phyloP scores from a whole-genome alignment of 345 rosid genomes.

The Microcos paniculata region DNA sequence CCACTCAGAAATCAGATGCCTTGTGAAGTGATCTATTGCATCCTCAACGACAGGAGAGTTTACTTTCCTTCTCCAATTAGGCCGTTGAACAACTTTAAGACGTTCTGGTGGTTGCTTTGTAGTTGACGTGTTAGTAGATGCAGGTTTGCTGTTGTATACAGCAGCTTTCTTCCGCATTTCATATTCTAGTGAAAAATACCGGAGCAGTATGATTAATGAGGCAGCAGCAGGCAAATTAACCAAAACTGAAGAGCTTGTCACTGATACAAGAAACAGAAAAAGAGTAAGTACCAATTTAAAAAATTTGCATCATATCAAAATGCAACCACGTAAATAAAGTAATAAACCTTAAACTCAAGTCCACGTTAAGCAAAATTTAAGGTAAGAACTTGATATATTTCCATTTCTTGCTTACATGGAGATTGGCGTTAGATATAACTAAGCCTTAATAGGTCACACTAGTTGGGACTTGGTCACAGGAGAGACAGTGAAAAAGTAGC shows the following conservation, averaged over 20 bases:
- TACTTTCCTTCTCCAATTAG: conserved; percentile 89
- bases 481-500: background rate
- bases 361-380: conserved; percentile 1
- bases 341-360: background rate
- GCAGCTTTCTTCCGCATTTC: conserved; percentile 80
- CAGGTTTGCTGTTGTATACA: conserved; percentile 55
- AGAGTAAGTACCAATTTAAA: background rate
- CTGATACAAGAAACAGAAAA: conserved; percentile 40
- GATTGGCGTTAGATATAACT: background rate
- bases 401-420: background rate
- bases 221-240: conserved; percentile 96
- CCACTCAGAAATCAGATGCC: conserved; percentile 91
- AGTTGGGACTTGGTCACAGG: background rate
- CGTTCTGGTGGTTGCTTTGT: conserved; percentile 42
- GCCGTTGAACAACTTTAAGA: conserved; percentile 44
- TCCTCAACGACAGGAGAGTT: conserved; percentile 87
- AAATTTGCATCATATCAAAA: background rate
- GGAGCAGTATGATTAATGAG: conserved; percentile 69
- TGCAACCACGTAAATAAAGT: background rate
- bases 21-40: conserved; percentile 81
- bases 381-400: background rate
- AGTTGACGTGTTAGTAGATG: conserved; percentile 29
- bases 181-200: conserved; percentile 77
- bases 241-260: conserved; percentile 96
- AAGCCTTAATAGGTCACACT: no score